These are phyloP conservation scores for Zea luxurians DNA, from an alignment of 176 grass and related monocot genomes.

Conservation along the genomic window DNA sequence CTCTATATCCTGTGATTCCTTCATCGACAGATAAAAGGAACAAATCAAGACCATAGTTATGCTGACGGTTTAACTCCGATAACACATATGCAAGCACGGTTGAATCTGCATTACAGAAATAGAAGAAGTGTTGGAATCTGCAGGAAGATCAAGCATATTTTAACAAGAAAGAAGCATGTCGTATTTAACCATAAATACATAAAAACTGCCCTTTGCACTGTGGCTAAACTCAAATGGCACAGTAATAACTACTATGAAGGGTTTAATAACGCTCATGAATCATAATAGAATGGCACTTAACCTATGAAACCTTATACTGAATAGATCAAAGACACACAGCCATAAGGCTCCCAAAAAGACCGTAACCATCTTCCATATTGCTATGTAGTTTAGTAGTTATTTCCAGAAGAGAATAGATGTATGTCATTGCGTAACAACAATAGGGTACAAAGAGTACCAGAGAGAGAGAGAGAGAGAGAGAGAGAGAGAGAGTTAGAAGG, in stretches of 20 bases:
- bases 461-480: too few relatives aligned
- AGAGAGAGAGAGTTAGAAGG: too few relatives aligned
- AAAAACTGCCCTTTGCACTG: neutral
- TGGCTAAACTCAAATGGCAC: neutral
- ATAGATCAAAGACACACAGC: neutral
- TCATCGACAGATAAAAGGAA: conserved; percentile 96
- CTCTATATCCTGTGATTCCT: conserved; percentile 96
- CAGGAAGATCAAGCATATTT: conserved; percentile 16
- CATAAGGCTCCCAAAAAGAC: neutral
- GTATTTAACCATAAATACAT: neutral
- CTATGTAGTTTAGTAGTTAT: neutral
- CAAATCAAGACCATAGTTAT: conserved; percentile 88
- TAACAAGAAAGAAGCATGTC: conserved; percentile 32
- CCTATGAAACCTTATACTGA: neutral
- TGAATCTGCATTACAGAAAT: conserved; percentile 69
- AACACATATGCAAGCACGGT: conserved; percentile 92
- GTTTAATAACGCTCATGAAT: neutral
- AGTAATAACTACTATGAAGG: neutral
- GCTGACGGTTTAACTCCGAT: conserved; percentile 68
- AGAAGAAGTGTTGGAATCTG: conserved; percentile 13
- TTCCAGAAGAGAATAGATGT: neutral
- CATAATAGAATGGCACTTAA: neutral
- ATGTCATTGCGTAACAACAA: too few relatives aligned
- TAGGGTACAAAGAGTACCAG: too few relatives aligned
- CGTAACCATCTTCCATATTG: neutral